Evolutionary conservation across 495 filamentous ascomycete genomes (phyloP).

Genomic region (Rhypophila decipiens): DNA sequence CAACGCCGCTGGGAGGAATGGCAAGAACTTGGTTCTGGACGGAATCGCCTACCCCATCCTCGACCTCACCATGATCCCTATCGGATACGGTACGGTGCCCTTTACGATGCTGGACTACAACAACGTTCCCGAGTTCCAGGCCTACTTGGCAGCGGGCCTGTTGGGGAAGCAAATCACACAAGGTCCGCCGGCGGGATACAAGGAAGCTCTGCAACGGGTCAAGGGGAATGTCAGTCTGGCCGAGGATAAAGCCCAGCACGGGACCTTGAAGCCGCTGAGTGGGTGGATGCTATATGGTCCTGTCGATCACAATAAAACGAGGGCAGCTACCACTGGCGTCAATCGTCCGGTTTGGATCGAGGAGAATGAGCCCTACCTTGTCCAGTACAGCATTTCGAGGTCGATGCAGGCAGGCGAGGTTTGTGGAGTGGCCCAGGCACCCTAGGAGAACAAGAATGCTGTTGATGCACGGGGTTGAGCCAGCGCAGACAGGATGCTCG

Average conservation of each 20-base stretch:
- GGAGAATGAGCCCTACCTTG: no score
- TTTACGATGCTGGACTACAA: conserved; percentile 23
- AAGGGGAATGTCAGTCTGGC: conserved; percentile 6
- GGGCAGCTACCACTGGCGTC: no score
- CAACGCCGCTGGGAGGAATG: not conserved
- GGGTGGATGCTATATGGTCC: conserved; percentile 27
- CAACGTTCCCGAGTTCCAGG: conserved; percentile 12
- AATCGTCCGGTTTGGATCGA: no score
- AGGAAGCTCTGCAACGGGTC: conserved; percentile 10
- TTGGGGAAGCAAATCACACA: conserved; percentile 21
- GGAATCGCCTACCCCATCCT: conserved; percentile 13
- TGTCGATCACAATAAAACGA: conserved; percentile 3
- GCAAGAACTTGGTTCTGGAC: conserved; percentile 8
- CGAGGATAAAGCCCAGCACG: conserved; percentile 7
- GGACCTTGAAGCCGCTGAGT: conserved; percentile 19
- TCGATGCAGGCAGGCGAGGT: no score
- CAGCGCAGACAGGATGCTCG: no score
- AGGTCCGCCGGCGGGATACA: conserved; percentile 18
- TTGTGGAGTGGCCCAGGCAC: no score
- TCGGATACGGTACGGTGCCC: conserved; percentile 23
- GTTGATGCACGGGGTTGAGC: no score
- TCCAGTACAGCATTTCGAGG: no score
- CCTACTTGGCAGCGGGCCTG: conserved; percentile 21
- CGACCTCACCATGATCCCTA: conserved; percentile 19
- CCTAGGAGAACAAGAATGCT: no score